Base-by-base conservation (phyloP, 768 basidiomycete genomes). In the Kwoniella sp. region DNA sequence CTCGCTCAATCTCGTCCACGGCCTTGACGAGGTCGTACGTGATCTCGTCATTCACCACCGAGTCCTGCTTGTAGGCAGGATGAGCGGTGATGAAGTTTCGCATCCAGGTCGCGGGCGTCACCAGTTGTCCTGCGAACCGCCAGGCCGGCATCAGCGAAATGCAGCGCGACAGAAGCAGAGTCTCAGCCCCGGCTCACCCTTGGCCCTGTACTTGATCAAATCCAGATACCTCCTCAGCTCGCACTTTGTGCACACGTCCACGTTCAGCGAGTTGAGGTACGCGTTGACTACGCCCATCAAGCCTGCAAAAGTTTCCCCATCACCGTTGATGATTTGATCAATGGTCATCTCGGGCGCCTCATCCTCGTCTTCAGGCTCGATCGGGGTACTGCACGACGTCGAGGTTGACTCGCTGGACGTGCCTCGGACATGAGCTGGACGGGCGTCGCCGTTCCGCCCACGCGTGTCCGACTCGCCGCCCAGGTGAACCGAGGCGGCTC, bases 321-420 rank as follows among this genome's bases (percentile, higher is more conserved):
- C 87, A n/a, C 95, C 95, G 62, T 87, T 89, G 74, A 99, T 85
- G 44, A 98, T 88, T 75, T 96, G 89, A 55, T 88, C 78, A 73
- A 96, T 80, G 0, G 86, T 82, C 85, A 93, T 91, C 70, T 93
- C 89, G 63, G 84, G 88, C 57, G 89, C 92, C 73, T 96, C 91
- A 6, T 88, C 83, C 31, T 85, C 40, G 19, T 50, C 22, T 29
- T 62, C 59, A n/a, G 62, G 55, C 43, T 68, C 62, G 7, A 50
- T 45, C 20, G 48, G 71, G 36, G 44, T 63, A 3, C 36, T 53
- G 50, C 46, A 71, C 12, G 22, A 10, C 14, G 32, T 27, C 17
- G 51, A 50, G 34, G 54, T 40, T 32, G 51, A 47, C 15, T 38
- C 6, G 39, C 36, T 37, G 20, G 50, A 40, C 9, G 19, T 20